Percentiles rank a stretch among this genome's conserved stretches.
These are phyloP conservation scores for Aristolochia fimbriata DNA, from an alignment of 164 flowering plant species.

Conservation along the genomic window DNA sequence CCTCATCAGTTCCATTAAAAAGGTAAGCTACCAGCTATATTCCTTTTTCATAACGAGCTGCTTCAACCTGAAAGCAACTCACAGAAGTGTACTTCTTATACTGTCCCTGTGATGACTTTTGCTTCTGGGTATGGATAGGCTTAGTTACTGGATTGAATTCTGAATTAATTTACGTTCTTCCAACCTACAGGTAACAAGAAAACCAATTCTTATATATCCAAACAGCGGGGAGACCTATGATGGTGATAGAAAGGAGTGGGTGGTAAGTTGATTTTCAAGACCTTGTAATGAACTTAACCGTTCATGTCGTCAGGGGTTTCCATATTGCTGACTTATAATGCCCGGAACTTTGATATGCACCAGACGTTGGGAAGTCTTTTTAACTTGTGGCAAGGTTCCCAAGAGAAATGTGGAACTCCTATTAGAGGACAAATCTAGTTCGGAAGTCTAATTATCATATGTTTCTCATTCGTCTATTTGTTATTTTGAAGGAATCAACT, in stretches of 20 bases:
- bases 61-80: not conserved
- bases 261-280: constrained; percentile 36
- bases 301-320: not conserved
- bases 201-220: constrained; percentile 78
- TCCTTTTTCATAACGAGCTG: not conserved
- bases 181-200: constrained; percentile 51
- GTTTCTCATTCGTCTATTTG: not conserved
- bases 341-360: no score
- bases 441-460: not conserved
- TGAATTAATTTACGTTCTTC: not conserved
- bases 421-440: no score
- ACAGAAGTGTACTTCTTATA: no score
- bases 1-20: constrained; percentile 36
- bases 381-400: no score
- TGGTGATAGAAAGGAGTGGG: constrained; percentile 59
- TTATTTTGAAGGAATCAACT: constrained; percentile 43
- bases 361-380: not conserved
- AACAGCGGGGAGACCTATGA: constrained; percentile 94
- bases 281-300: no score
- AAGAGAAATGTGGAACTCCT: not conserved
- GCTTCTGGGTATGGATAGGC: no score
- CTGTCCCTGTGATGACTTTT: no score
- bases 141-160: no score
- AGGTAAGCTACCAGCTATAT: constrained; percentile 31
- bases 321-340: no score